A percentile compares a stretch with the other conserved stretches of the same genome.
These are phyloP conservation scores for Solanum hybrid DNA, from an alignment of 305 asterid species.

Conservation along the genomic window DNA sequence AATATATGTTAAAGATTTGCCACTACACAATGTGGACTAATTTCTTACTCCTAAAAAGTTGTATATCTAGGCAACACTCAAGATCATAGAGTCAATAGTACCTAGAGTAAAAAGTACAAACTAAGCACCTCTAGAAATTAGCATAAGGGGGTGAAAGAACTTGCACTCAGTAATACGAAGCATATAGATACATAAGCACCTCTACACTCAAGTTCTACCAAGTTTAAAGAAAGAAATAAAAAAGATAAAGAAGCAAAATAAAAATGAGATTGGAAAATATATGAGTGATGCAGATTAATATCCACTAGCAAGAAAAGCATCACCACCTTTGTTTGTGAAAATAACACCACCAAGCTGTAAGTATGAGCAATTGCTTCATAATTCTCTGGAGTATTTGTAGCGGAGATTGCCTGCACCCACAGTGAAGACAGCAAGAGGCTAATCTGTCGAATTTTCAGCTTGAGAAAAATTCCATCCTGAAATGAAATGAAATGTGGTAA, in stretches of 20 bases:
- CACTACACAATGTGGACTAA: neutral
- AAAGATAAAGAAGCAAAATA: neutral
- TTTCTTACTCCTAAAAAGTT: neutral
- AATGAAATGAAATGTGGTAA: constrained; percentile 11
- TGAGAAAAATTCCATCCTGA: constrained; percentile 63
- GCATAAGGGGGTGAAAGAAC: neutral
- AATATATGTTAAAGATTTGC: neutral
- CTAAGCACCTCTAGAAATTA: neutral
- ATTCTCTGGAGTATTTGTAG: constrained; percentile 56
- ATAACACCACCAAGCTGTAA: constrained; percentile 62
- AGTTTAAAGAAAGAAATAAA: neutral
- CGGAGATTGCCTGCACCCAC: constrained; percentile 65
- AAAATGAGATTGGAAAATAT: neutral
- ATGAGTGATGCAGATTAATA: constrained; percentile 5
- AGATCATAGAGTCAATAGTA: neutral
- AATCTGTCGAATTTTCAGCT: constrained; percentile 62
- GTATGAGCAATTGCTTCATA: constrained; percentile 83
- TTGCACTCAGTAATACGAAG: neutral
- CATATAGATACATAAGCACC: neutral
- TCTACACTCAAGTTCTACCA: neutral
- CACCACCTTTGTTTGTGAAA: constrained; percentile 59
- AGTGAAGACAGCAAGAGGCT: constrained; percentile 73
- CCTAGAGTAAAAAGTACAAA: neutral
- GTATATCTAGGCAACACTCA: neutral
- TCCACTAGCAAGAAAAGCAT: neutral